Base-by-base conservation (phyloP, 352 stramenopile species). In the Globisporangium sylvaticum region DNA sequence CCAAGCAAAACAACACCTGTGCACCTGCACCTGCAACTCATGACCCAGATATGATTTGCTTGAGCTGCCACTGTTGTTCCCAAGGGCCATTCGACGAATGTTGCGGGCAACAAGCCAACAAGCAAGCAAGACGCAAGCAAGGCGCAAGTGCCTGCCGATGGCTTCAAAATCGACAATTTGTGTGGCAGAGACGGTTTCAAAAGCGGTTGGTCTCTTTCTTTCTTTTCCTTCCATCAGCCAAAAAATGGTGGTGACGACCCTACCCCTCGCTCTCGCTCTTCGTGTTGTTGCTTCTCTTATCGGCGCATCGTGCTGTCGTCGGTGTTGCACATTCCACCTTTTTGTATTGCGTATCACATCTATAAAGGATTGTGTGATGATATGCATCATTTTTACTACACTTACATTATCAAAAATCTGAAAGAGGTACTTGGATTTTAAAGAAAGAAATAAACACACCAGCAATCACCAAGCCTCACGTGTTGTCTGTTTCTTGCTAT, bases 251-350 rank as follows among this genome's bases (percentile, higher is more conserved):
- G 7, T 27, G 53, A 32, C 52, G 14, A 58, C 25, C 53, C 53
- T 34, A 37, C 14, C 54, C 54, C 54, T 32, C 29, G n/a, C 29
- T 59, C 20, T 44, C 54, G 27, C 29, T 59, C 50, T 59, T 22
- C 29, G 42, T 22, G 42, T 59, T 44, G 54, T 59, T 59, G 31
- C 39, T 59, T 24, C 29, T 59, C 27, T 32, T 32, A 59, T 59
- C 54, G 9, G 15, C 54, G 9, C 29, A 59, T 59, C 54, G 54
- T 59, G 29, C 27, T 27, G 54, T 59, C 27, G 54, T 44, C 14
- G 4, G 4, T 44, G 54, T 8, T 44, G 15, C 12, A 24, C 14
- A 9, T 39, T 10, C 4, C 2, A 10, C 25, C 53, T 58, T 25
- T 25, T 58, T 18, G 20, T 29, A 44, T 27, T 22, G 6, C 3